These are phyloP conservation scores for Aspergillus versicolor DNA, from an alignment of 2,329 filamentous ascomycete species.

Conservation along the genomic window DNA sequence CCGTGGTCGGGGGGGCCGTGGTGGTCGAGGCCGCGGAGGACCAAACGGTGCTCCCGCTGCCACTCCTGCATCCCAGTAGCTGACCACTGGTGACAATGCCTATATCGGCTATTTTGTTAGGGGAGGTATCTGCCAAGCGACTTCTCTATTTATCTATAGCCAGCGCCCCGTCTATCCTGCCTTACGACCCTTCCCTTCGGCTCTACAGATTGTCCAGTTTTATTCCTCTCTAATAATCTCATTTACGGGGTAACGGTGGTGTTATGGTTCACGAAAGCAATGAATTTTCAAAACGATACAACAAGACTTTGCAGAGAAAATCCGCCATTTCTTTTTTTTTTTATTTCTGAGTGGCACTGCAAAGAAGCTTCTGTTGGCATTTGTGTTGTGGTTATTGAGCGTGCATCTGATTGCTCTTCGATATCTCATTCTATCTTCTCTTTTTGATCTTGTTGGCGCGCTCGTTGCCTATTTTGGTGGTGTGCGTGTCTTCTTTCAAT, in stretches of 20 bases:
- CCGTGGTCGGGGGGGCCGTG: constrained; percentile 12
- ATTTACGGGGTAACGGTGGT: constrained; percentile 27
- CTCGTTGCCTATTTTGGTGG: constrained; percentile 3
- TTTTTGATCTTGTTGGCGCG: constrained; percentile 5
- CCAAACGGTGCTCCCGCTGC: constrained; percentile 26
- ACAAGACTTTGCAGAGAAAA: constrained; percentile 13
- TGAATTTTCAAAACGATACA: constrained; percentile 28
- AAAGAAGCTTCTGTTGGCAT: constrained; percentile 28
- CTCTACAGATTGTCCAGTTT: constrained; percentile 5
- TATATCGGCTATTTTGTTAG: background rate
- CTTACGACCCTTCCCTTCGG: constrained; percentile 1
- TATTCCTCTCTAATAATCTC: constrained; percentile 18
- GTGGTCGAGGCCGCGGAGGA: constrained; percentile 25
- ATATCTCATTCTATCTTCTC: constrained; percentile 15
- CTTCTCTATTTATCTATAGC: constrained; percentile 4
- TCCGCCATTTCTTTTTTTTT: constrained; percentile 9
- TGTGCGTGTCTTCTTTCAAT: constrained; percentile 3
- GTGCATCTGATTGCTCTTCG: constrained; percentile 32
- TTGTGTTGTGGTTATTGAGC: constrained; percentile 38
- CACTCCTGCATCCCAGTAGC: constrained; percentile 12
- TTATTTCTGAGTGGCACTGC: constrained; percentile 14
- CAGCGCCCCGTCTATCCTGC: constrained; percentile 9
- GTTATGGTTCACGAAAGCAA: constrained; percentile 39
- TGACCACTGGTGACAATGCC: background rate
- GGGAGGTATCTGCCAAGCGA: background rate